phyloP scores from a whole-genome alignment of 805 yeast genomes.

The Helenozyma rhizophorensis region DNA sequence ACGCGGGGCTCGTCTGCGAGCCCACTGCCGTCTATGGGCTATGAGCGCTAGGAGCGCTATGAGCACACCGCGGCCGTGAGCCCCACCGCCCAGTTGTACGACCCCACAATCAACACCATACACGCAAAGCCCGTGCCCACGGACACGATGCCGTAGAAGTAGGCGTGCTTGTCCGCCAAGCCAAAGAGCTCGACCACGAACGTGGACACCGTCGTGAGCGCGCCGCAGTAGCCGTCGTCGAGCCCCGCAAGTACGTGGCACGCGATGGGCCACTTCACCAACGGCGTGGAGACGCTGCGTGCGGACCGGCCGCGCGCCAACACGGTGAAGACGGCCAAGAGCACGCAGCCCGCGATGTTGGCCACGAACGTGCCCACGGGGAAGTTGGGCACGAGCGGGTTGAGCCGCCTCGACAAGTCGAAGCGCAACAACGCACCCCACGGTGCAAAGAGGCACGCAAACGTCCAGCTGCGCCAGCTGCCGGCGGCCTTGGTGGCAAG shows the following conservation, averaged over 20 bases:
- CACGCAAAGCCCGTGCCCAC: constrained; percentile 44
- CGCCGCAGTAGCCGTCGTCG: constrained; percentile 66
- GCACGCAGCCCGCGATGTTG: constrained; percentile 44
- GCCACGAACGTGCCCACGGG: constrained; percentile 51
- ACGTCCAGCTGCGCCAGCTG: constrained; percentile 65
- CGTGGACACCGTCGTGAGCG: constrained; percentile 71
- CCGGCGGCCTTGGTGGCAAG: constrained; percentile 29
- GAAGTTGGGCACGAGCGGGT: constrained; percentile 40
- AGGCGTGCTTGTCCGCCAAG: constrained; percentile 28
- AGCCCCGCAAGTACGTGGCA: constrained; percentile 55
- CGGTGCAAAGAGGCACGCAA: constrained; percentile 65
- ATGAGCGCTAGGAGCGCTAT: constrained; percentile 8
- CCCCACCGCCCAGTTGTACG: constrained; percentile 68
- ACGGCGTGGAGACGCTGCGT: constrained; percentile 11
- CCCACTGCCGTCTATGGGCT: too few species aligned
- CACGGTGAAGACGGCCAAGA: constrained; percentile 42
- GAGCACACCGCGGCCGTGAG: constrained; percentile 18
- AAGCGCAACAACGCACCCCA: constrained; percentile 62
- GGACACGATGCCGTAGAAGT: constrained; percentile 49
- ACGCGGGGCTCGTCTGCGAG: too few species aligned
- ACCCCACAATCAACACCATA: constrained; percentile 60
- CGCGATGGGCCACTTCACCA: constrained; percentile 28
- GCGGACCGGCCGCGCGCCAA: constrained; percentile 40
- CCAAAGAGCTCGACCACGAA: constrained; percentile 62
- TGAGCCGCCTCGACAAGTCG: constrained; percentile 47